These are phyloP conservation scores for Panicum virgatum DNA, from an alignment of 202 grass and related monocot genomes.

Conservation along the genomic window DNA sequence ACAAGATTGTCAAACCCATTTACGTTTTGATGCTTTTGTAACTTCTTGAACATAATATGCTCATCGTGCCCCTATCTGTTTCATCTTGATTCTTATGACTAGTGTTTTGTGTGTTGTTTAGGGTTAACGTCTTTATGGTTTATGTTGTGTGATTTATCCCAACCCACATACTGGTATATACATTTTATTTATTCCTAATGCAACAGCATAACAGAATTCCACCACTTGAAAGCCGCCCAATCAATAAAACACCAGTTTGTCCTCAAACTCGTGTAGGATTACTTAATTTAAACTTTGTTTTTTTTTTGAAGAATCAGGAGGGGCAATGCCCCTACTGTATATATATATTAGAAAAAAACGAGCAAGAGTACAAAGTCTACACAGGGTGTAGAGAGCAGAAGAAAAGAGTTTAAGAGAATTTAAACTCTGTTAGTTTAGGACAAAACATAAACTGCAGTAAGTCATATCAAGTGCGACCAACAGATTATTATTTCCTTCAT, in stretches of 20 bases:
- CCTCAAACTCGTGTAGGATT: neutral
- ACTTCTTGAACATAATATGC: conserved; percentile 2
- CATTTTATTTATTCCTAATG: neutral
- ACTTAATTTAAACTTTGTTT: conserved; percentile 18
- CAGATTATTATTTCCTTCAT: neutral
- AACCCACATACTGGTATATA: conserved; percentile 23
- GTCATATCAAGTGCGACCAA: conserved; percentile 1
- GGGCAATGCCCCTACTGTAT: no score
- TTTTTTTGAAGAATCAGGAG: no score
- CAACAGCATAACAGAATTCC: conserved; percentile 16
- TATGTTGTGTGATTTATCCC: neutral
- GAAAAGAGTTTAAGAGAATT: no score
- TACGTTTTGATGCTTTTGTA: neutral
- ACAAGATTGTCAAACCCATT: neutral
- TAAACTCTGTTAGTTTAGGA: conserved; percentile 1
- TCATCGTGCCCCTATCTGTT: neutral
- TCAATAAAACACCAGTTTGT: conserved; percentile 20
- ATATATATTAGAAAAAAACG: no score
- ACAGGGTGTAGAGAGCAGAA: no score
- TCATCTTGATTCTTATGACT: neutral
- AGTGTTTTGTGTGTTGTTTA: neutral
- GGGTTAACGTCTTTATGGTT: neutral
- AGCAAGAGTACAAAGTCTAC: no score
- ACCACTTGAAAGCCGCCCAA: conserved; percentile 1
- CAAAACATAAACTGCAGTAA: conserved; percentile 10